Percentiles rank a stretch among this genome's conserved stretches.
Evolutionary conservation across 2,329 filamentous ascomycete genomes (phyloP).

Genomic region (Alternaria sp.): DNA sequence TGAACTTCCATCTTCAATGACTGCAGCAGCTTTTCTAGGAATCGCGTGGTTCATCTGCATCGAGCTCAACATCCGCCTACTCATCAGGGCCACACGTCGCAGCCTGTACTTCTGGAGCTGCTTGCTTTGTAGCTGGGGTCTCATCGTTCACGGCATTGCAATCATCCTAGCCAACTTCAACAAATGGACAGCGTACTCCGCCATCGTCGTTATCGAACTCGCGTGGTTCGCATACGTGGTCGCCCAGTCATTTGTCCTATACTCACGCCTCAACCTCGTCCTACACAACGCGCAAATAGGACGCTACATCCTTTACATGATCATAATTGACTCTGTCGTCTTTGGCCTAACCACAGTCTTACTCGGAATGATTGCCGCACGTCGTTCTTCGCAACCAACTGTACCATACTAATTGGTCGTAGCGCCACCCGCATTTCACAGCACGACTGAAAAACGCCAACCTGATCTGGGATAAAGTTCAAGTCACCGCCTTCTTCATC

Average conservation of each 20-base stretch:
- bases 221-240: constrained; percentile 67
- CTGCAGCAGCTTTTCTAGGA: constrained; percentile 25
- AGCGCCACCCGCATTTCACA: constrained; percentile 28
- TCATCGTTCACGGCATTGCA: constrained; percentile 52
- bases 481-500: constrained; percentile 52
- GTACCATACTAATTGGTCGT: constrained; percentile 15
- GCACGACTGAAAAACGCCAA: constrained; percentile 20
- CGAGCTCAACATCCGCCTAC: constrained; percentile 56
- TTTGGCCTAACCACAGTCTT: constrained; percentile 63
- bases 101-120: constrained; percentile 60
- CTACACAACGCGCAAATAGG: constrained; percentile 45
- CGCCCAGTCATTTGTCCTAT: constrained; percentile 67
- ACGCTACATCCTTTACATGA: constrained; percentile 62
- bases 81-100: constrained; percentile 47
- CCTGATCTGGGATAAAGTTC: constrained; percentile 50
- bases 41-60: constrained; percentile 49
- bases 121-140: constrained; percentile 34
- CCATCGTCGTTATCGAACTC: constrained; percentile 58
- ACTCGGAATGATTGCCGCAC: constrained; percentile 60
- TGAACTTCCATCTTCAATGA: constrained; percentile 12
- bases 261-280: constrained; percentile 67
- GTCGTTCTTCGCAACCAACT: background rate
- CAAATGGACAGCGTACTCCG: constrained; percentile 51
- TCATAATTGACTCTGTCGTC: constrained; percentile 62
- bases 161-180: constrained; percentile 56